Conservation (phyloP, 2,329 filamentous ascomycete species). For the Akanthomyces dipterigenus region DNA sequence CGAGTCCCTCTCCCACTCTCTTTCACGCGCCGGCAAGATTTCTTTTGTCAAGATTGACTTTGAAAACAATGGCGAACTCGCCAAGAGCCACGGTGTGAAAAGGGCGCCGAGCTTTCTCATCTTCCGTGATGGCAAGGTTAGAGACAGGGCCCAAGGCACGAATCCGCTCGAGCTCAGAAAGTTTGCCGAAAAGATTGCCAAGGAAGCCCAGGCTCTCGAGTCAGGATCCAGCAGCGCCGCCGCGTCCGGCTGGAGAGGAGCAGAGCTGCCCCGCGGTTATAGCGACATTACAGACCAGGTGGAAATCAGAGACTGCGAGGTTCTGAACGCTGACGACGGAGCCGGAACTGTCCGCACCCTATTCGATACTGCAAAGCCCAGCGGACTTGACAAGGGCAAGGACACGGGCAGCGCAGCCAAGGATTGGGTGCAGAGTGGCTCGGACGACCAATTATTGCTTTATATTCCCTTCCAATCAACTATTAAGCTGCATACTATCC, state of each 20-base stretch:
- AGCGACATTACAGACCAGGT: constrained; percentile 75
- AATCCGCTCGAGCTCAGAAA: constrained; percentile 64
- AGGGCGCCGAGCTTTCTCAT: constrained; percentile 88
- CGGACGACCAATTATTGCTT: constrained; percentile 92
- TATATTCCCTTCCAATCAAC: constrained; percentile 84
- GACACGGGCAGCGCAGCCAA: constrained; percentile 37
- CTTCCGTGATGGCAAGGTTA: constrained; percentile 64
- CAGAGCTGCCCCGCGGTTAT: constrained; percentile 71
- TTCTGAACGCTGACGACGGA: constrained; percentile 78
- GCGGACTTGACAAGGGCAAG: constrained; percentile 52
- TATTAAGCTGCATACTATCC: constrained; percentile 79
- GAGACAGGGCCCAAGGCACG: constrained; percentile 66
- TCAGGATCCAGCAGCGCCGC: constrained; percentile 32
- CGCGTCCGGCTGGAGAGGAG: constrained; percentile 58
- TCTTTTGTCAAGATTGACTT: constrained; percentile 85
- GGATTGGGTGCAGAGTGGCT: constrained; percentile 95
- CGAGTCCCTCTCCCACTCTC: constrained; percentile 63
- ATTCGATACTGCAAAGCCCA: constrained; percentile 64
- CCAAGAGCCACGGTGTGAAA: constrained; percentile 64
- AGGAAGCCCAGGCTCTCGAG: constrained; percentile 55
- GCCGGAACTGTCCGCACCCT: constrained; percentile 66
- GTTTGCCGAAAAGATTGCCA: constrained; percentile 63
- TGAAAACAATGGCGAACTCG: constrained; percentile 68
- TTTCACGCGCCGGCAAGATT: constrained; percentile 65
- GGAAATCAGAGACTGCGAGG: constrained; percentile 71